These are phyloP conservation scores for Chamaecrista fasciculata DNA, from an alignment of 306 rosid genomes.

Conservation along the genomic window DNA sequence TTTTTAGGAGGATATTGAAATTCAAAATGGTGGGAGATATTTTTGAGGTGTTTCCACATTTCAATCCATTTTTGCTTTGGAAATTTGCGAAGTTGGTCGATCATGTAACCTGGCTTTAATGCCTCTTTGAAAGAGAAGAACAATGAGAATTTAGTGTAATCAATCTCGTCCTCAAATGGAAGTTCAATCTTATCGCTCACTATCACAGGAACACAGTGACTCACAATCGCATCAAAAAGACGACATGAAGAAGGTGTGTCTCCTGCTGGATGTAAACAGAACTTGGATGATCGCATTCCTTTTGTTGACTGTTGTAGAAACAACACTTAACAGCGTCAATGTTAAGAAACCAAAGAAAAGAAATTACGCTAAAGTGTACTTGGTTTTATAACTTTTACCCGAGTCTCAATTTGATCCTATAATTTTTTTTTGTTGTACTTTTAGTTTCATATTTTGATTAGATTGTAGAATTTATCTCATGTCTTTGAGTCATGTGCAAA, in stretches of 20 bases:
- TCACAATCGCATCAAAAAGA: constrained; percentile 70
- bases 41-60: constrained; percentile 62
- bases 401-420: no score
- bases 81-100: constrained; percentile 46
- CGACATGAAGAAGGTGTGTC: constrained; percentile 85
- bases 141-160: constrained; percentile 56
- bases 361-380: no score
- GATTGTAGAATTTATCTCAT: no score
- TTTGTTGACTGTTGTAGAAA: constrained; percentile 47
- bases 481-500: no score
- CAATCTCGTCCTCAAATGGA: constrained; percentile 69
- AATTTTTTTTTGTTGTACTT: no score
- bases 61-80: constrained; percentile 62
- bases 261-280: constrained; percentile 74
- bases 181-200: constrained; percentile 76
- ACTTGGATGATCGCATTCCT: constrained; percentile 66
- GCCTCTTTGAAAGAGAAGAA: constrained; percentile 76
- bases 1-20: constrained; percentile 61
- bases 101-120: constrained; percentile 59
- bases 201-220: constrained; percentile 72
- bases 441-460: no score
- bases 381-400: no score
- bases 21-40: constrained; percentile 51
- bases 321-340: background rate
- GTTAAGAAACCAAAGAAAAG: no score